Base-by-base conservation (phyloP, 345 rosid species). In the Arabis alpina region DNA sequence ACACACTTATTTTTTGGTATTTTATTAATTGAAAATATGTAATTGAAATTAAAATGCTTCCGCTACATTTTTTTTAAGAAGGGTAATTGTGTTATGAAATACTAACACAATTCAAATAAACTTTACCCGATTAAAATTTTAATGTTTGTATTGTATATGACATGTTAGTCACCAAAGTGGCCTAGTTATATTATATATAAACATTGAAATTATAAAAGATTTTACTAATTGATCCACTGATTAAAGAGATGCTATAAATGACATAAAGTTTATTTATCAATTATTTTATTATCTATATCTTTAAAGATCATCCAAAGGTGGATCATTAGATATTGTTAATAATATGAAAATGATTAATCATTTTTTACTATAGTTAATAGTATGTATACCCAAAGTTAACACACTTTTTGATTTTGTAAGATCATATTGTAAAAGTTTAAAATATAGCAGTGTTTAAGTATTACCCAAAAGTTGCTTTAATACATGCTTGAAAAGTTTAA, bases 261-360 rank as follows among this genome's bases (percentile, higher is more conserved):
- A 48, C 12, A 16, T 48, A 19, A 48, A 48, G 16, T 48, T 48
- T 10, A 48, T 15, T 48, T 11, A 48, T 48, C 52, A 48, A 15
- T 48, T 16, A 9, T 2, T 16, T 48, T 13, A n/a, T 14, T 44
- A 14, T n/a, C 12, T 44, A 44, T 44, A 44, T 53, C 3, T 4
- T 53, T 5, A 11, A 10, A 30, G 27, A 37, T 56, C 28, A 34
- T n/a, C 8, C 59, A 56, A 56, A 56, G 8, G 25, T 56, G 44
- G 61, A 56, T 56, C 61, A 56, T 56, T 56, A n/a, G 9, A 37
- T 56, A 34, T 28, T 11, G 2, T 32, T n/a, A 15, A 2, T 56
- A 56, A 56, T 36, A 34, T 7, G 7, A 56, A 56, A 56, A 15
- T 3, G 3, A 56, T 56, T 56, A n/a, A 9, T 56, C 6, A 8